A percentile compares a stretch with the other conserved stretches of the same genome.
These are phyloP conservation scores for Pleurotus cornucopiae DNA, from an alignment of 768 basidiomycete species.

Conservation along the genomic window DNA sequence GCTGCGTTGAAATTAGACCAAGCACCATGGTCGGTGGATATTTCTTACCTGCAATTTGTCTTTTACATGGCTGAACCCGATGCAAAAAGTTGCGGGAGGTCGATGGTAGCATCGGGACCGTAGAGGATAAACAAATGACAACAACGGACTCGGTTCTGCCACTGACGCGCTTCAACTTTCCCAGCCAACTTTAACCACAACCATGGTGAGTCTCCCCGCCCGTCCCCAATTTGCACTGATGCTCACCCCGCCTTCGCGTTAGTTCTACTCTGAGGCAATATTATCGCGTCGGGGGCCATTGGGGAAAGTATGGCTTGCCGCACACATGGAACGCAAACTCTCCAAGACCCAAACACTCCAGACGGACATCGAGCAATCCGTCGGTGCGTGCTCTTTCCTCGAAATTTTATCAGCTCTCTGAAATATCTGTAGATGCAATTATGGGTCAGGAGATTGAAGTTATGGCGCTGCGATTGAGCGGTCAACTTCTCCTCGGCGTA, in stretches of 20 bases:
- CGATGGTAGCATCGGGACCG: constrained; percentile 17
- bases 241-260: neutral
- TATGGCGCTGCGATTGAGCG: constrained; percentile 95
- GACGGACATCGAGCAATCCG: constrained; percentile 92
- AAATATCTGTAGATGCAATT: constrained; percentile 64
- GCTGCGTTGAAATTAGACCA: neutral
- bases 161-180: constrained; percentile 16
- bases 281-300: constrained; percentile 90
- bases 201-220: constrained; percentile 22
- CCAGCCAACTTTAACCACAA: constrained; percentile 14
- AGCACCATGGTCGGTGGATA: too few relatives aligned
- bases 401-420: neutral
- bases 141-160: constrained; percentile 13
- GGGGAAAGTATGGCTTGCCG: constrained; percentile 98
- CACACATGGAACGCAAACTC: constrained; percentile 97
- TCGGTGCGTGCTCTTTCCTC: constrained; percentile 51
- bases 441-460: constrained; percentile 89
- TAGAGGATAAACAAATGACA: constrained; percentile 7
- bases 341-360: constrained; percentile 93
- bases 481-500: constrained; percentile 93
- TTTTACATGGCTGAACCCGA: constrained; percentile 2
- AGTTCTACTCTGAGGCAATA: constrained; percentile 95
- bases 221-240: too few relatives aligned
- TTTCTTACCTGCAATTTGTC: too few relatives aligned
- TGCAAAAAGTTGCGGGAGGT: constrained; percentile 18